Percentiles rank a stretch among this genome's conserved stretches.
Conservation (phyloP, 169 alveolate species). For the Hepatocystis sp. region DNA sequence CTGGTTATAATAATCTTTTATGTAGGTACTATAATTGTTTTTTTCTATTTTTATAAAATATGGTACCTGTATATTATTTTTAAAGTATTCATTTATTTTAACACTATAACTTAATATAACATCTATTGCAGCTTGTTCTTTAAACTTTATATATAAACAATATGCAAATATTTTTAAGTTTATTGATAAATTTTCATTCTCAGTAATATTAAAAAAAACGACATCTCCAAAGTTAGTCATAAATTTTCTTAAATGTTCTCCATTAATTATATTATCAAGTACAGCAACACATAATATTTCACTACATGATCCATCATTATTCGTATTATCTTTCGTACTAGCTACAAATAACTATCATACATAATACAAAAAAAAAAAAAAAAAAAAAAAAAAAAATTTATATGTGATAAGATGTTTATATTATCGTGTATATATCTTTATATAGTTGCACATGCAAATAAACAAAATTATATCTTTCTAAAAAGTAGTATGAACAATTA, state of each 20-base stretch:
- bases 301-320: not conserved
- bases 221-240: conserved; percentile 60
- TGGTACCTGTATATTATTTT: conserved; percentile 27
- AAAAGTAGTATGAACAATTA: no score
- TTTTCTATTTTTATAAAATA: conserved; percentile 29
- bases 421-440: no score
- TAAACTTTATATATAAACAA: conserved; percentile 33
- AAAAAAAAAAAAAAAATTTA: no score
- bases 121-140: conserved; percentile 40
- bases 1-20: conserved; percentile 47
- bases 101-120: conserved; percentile 21
- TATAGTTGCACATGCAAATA: no score
- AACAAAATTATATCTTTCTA: no score
- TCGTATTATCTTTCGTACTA: conserved; percentile 15
- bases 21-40: conserved; percentile 21
- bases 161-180: conserved; percentile 53
- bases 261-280: conserved; percentile 48
- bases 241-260: conserved; percentile 18
- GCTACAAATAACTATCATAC: conserved; percentile 28
- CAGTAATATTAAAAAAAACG: conserved; percentile 28
- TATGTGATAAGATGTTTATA: no score
- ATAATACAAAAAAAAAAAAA: no score
- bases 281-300: conserved; percentile 48
- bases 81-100: conserved; percentile 33
- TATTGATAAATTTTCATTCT: conserved; percentile 32